phyloP scores from a whole-genome alignment of 106 monocot genomes.

The Apostasia shenzhenica region DNA sequence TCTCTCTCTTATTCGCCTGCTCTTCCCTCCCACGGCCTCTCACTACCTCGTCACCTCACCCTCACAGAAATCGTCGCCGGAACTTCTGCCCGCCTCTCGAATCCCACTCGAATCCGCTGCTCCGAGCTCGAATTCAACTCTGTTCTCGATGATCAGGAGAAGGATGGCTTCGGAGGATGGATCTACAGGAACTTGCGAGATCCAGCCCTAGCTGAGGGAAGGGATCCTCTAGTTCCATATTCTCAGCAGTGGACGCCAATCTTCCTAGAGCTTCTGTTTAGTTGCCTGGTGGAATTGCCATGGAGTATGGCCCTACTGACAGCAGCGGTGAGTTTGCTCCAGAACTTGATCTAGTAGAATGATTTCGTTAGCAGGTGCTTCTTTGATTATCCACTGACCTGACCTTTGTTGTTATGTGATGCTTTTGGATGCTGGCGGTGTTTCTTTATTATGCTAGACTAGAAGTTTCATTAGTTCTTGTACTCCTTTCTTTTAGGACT shows the following conservation, averaged over 20 bases:
- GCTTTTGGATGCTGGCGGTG: too few species aligned
- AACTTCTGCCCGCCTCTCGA: too few species aligned
- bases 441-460: too few species aligned
- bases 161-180: neutral
- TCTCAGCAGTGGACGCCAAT: neutral
- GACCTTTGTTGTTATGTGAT: neutral
- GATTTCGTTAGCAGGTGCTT: neutral
- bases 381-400: neutral
- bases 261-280: neutral
- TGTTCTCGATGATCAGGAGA: neutral
- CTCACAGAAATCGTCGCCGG: too few species aligned
- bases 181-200: neutral
- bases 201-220: neutral
- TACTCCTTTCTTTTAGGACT: too few species aligned
- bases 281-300: neutral
- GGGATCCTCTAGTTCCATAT: neutral
- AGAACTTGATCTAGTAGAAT: neutral
- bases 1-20: too few species aligned
- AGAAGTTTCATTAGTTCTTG: too few species aligned
- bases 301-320: slow-evolving; percentile 18
- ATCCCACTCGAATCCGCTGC: too few species aligned
- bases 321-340: slow-evolving; percentile 23
- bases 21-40: too few species aligned
- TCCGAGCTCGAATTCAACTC: neutral
- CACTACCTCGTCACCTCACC: too few species aligned